Evolutionary conservation across 2,329 filamentous ascomycete species (phyloP).

Genomic region (Teratosphaeria zuluensis): DNA sequence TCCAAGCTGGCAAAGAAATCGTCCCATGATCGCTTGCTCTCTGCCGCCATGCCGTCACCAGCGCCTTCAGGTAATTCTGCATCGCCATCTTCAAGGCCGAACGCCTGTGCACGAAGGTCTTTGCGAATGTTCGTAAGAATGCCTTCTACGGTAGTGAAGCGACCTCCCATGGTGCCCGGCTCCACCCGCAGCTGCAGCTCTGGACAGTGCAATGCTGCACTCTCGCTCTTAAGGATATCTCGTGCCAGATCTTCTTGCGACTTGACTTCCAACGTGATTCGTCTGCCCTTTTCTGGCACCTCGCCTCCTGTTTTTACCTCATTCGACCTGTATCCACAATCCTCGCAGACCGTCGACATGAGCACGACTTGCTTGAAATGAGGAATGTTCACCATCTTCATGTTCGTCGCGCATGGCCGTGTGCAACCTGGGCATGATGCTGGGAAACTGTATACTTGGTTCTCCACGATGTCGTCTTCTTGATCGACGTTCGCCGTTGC

Average conservation of each 20-base stretch:
- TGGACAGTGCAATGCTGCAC: conserved; percentile 74
- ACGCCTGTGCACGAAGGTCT: conserved; percentile 81
- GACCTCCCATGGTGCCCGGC: conserved; percentile 85
- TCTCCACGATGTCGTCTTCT: conserved; percentile 72
- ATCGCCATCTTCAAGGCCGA: conserved; percentile 55
- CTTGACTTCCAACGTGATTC: conserved; percentile 69
- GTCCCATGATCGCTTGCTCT: conserved; percentile 64
- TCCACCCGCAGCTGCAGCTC: conserved; percentile 82
- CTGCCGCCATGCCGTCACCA: conserved; percentile 64
- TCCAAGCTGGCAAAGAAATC: conserved; percentile 71
- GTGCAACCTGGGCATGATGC: conserved; percentile 86
- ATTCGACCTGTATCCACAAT: conserved; percentile 84
- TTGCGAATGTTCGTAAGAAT: conserved; percentile 85
- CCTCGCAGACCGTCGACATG: conserved; percentile 86
- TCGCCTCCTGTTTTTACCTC: conserved; percentile 96
- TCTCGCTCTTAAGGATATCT: conserved; percentile 94
- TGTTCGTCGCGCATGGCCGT: conserved; percentile 78
- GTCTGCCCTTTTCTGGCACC: conserved; percentile 75
- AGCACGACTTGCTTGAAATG: conserved; percentile 96
- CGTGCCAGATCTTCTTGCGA: conserved; percentile 63
- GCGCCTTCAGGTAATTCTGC: conserved; percentile 27
- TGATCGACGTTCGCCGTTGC: conserved; percentile 33
- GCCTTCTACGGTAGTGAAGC: conserved; percentile 95
- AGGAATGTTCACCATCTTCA: conserved; percentile 98
- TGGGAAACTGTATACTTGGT: conserved; percentile 88